Conservation (phyloP, 2,329 filamentous ascomycete genomes). For the Beauveria sp. region DNA sequence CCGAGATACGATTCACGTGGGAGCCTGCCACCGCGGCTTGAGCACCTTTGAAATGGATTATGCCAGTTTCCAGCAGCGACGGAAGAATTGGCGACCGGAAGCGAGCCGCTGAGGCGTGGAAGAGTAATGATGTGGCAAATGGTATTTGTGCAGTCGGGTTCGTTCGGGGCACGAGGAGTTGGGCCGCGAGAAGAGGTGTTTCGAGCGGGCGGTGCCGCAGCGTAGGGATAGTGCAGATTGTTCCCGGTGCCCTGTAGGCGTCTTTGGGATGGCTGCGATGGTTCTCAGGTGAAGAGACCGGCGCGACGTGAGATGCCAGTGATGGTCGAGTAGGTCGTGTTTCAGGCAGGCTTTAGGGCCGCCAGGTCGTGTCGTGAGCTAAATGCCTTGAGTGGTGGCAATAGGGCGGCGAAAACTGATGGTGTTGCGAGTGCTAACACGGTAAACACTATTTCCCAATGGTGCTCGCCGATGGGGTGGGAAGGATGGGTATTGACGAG, state of each 20-base stretch:
- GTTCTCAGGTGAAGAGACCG: not conserved
- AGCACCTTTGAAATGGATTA: not conserved
- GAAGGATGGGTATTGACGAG: constrained; percentile 1
- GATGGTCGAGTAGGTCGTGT: constrained; percentile 8
- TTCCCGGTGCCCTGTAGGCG: not conserved
- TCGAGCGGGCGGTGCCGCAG: not conserved
- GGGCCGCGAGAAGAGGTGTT: not conserved
- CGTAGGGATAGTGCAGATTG: not conserved
- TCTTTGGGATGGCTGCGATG: not conserved
- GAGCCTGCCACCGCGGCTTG: constrained; percentile 3
- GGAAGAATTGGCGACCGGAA: not conserved
- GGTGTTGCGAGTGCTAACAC: not conserved
- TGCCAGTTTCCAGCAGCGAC: not conserved
- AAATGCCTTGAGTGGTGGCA: not conserved
- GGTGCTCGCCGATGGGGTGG: not conserved
- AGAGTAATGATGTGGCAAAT: not conserved
- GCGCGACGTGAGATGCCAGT: constrained; percentile 3
- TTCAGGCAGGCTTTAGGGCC: constrained; percentile 11
- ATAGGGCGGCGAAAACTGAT: not conserved
- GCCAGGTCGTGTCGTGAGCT: constrained; percentile 4
- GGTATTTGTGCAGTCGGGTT: constrained; percentile 7
- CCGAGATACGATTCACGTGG: constrained; percentile 1
- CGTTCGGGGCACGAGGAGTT: not conserved
- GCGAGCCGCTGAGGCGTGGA: not conserved
- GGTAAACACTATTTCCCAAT: constrained; percentile 1